Conservation (phyloP, 2,329 filamentous ascomycete species). For the Trichoderma afroharzianum region DNA sequence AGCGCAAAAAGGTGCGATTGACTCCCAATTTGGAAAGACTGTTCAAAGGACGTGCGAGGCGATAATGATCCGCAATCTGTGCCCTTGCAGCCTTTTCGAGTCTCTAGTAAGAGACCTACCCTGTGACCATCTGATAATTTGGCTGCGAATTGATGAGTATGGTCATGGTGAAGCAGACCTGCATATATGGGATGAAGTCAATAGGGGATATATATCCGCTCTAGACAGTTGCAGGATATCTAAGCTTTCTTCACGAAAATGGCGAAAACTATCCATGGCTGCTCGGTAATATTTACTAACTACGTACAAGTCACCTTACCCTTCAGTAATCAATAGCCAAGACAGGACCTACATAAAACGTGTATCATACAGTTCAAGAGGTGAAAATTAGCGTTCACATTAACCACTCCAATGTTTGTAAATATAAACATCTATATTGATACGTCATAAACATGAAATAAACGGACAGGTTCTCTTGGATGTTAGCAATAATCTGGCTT, state of each 20-base stretch:
- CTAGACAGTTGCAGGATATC: background rate
- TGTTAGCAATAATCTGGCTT: background rate
- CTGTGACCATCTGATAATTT: background rate
- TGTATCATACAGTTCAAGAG: too few species aligned
- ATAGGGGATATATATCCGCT: background rate
- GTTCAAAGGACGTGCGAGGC: background rate
- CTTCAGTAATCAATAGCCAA: background rate
- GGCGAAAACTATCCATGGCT: too few species aligned
- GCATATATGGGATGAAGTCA: background rate
- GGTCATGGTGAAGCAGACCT: background rate
- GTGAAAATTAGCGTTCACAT: too few species aligned
- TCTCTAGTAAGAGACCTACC: background rate
- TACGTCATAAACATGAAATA: too few species aligned
- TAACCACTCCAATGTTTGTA: too few species aligned
- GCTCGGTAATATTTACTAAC: background rate
- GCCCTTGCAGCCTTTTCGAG: background rate
- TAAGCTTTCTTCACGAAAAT: background rate
- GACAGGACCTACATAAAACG: background rate
- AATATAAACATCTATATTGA: too few species aligned
- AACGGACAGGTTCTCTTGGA: too few species aligned
- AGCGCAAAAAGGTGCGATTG: background rate
- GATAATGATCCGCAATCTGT: background rate
- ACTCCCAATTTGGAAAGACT: background rate
- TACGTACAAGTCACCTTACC: background rate
- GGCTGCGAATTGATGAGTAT: background rate